Base-by-base conservation (phyloP, 805 yeast genomes). In the Starmerella gropengiesseri region DNA sequence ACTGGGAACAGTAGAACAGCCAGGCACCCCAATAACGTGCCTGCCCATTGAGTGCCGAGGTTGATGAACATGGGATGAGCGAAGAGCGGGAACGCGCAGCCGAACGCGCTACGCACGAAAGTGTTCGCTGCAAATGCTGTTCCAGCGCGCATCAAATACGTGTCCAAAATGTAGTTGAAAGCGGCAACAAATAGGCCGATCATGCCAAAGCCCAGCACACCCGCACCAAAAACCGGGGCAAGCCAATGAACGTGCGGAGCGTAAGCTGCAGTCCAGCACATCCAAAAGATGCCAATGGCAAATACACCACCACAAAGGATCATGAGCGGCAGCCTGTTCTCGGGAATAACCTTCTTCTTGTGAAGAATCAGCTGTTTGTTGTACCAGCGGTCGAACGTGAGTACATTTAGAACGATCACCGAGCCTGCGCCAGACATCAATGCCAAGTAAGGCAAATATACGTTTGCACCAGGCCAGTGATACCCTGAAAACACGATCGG, bases 261-360 rank as follows among this genome's bases (percentile, higher is more conserved):
- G 60, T 77, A 86, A 49, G 75, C 72, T 57, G 94, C 95, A 7
- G 87, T 68, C 95, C 95, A 86, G 46, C 83, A 75, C 58, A 86
- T 68, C 94, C 94, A 83, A 55, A 86, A 69, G 47, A 86, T 66
- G 42, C 95, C 95, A 43, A 76, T 65, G 26, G 89, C 78, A 65
- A 86, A 83, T 6, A 70, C 57, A 38, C 80, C 50, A 18, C 78
- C 75, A 25, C 93, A 89, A 27, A 70, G 61, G 61, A 83, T 72
- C 81, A 85, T 75, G 29, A 87, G 77, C 14, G 77, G 74, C 47
- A 86, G 66, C 58, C 95, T 74, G 36, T 76, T 80, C 62, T 86
- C 95, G 0, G 95, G 94, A 12, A 80, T 70, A 1, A 77, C 77
- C 49, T 66, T 68, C 40, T 38, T 30, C 32, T 78, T 78, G 55